A percentile compares a stretch with the other conserved stretches of the same genome.
phyloP scores from a whole-genome alignment of 2,329 filamentous ascomycete genomes.

The Fusarium sp. region DNA sequence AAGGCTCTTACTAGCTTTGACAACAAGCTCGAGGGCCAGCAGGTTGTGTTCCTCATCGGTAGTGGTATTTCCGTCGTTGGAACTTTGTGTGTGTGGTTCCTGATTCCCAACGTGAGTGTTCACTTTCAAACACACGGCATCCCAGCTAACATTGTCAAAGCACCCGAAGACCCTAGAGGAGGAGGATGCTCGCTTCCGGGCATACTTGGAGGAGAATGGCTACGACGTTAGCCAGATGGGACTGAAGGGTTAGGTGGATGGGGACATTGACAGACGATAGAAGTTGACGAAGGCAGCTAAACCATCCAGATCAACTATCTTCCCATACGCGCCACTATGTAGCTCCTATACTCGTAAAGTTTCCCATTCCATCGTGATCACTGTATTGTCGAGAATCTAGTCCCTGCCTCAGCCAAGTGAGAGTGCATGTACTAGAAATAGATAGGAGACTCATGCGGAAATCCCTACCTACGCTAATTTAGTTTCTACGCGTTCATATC shows the following conservation, averaged over 20 bases:
- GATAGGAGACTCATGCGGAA: no score
- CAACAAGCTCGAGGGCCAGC: not conserved
- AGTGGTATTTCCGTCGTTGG: slow-evolving; percentile 2
- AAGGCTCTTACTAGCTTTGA: not conserved
- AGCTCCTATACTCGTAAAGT: not conserved
- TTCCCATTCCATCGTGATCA: not conserved
- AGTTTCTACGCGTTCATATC: no score
- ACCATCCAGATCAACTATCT: not conserved
- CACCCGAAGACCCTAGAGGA: not conserved
- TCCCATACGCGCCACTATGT: not conserved
- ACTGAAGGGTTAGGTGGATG: not conserved
- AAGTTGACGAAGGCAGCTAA: not conserved
- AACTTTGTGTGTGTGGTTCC: slow-evolving; percentile 4
- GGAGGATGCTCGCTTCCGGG: not conserved
- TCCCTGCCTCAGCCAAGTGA: not conserved
- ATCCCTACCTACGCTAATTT: no score
- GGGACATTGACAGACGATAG: not conserved
- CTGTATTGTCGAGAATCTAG: not conserved
- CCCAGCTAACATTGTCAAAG: not conserved
- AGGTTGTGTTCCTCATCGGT: slow-evolving; percentile 2
- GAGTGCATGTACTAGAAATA: no score
- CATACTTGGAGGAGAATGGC: not conserved
- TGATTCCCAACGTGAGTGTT: slow-evolving; percentile 1
- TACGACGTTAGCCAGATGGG: not conserved
- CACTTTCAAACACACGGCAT: not conserved